Evolutionary conservation across 139 green algal species (phyloP).

Genomic region (Chlamydomonas applanata): DNA sequence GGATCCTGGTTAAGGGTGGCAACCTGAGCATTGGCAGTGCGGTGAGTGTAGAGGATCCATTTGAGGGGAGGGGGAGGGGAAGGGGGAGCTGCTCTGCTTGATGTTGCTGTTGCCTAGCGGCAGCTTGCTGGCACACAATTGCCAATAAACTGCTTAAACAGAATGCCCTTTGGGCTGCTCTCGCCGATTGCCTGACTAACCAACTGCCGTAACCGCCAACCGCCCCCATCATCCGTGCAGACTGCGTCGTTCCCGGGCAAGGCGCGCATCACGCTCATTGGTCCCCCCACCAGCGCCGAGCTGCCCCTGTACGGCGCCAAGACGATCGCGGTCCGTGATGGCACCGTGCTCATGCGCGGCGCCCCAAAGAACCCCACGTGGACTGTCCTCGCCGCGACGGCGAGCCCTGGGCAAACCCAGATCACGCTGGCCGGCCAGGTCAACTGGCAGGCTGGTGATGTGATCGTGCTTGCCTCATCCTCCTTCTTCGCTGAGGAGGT

Average conservation of each 20-base stretch:
- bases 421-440: constrained; percentile 41
- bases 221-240: no score
- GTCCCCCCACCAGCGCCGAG: constrained; percentile 38
- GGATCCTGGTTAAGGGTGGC: constrained; percentile 60
- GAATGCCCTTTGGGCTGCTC: no score
- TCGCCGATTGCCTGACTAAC: no score
- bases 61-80: no score
- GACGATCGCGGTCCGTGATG: constrained; percentile 52
- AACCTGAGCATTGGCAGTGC: constrained; percentile 50
- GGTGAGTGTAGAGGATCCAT: background rate
- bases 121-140: no score
- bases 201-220: no score
- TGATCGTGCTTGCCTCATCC: constrained; percentile 58
- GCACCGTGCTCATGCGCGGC: constrained; percentile 54
- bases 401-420: background rate
- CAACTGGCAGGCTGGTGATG: constrained; percentile 45
- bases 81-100: no score
- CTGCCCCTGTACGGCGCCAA: constrained; percentile 72
- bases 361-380: constrained; percentile 55
- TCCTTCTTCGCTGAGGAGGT: constrained; percentile 39
- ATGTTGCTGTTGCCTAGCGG: no score
- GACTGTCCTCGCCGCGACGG: constrained; percentile 48
- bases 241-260: constrained; percentile 35
- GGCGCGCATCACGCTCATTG: constrained; percentile 60
- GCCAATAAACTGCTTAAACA: no score